Evolutionary conservation across 257 asterid genomes (phyloP), one percentile per base, ranked within the genome.

Genomic region (Linaria vulgaris): DNA sequence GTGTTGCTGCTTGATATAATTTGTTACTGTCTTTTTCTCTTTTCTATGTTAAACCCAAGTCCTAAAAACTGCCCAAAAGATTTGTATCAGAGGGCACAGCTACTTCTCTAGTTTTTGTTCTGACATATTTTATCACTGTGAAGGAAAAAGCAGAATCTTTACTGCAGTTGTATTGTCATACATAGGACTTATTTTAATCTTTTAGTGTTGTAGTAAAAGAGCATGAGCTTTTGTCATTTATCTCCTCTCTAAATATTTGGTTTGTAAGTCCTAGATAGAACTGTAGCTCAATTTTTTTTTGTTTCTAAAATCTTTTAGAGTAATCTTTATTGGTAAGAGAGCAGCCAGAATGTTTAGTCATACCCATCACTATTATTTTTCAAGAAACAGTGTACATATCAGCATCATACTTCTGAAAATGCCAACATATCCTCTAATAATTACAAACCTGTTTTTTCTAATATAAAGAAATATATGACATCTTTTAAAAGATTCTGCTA

Each of bases 71-170:
- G 66, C 68, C n/a, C 67, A 69, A 47, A 73, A 69, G 76, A 67
- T 71, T 62, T 68, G 55, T 60, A 63, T 67, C 56, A 67, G 51
- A 65, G 72, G 72, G 67, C 15, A 21, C 59, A 39, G 46, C 24
- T 72, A 70, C 70, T 81, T 81, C 72, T 76, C 79, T 83, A 82
- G 60, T 70, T 63, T 59, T 56, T 69, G 30, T 60, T 84, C 81
- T 83, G 91, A 74, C 84, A 81, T 65, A 73, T 34, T 4, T 39
- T 54, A 75, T 69, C 72, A 73, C 46, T 55, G 70, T 44, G 20
- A 16, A 11, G 41, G 50, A 69, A 73, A 51, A 65, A 45, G 69
- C 71, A 71, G 95, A 71, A 87, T 90, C 91, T 87, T 80, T 74
- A 72, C 74, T 68, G 82, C 70, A 68, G 54, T 72, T 22, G 62